Evolutionary conservation across 1,284 basidiomycete species (phyloP), one percentile per base, ranked within the genome.

Genomic region (Pascua sp.): DNA sequence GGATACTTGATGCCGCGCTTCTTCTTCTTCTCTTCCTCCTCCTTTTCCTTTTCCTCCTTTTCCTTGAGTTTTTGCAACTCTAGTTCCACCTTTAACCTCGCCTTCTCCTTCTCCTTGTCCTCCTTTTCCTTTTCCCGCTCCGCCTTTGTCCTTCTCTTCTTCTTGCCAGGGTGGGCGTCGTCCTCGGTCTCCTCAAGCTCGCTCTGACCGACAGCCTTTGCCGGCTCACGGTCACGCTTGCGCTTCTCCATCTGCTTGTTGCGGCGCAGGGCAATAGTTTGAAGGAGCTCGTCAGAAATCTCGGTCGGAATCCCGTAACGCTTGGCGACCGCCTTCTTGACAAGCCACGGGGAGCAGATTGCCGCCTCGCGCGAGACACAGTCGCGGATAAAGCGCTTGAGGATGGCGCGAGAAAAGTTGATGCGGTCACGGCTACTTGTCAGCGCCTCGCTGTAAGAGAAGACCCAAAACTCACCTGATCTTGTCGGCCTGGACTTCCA

Each of bases 311-410:
- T 86, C 8, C 87, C 87, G 75, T 91, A 96, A 53, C 86, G 85
- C 61, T 83, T 80, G 0, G 92, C 93, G 53, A 98, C 87, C 11
- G 81, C 78, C 5, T 85, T 84, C 73, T 97, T 96, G 41, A 98
- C 92, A 2, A 86, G 86, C 95, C 95, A 98, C 4, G 95, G 93
- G 0, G 91, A 90, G 39, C 90, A 92, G 42, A 95, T 87, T 16
- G 90, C 88, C 12, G 92, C 83, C 60, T 95, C 92, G 49, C 95
- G 86, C 65, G 89, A 85, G 4, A 98, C 87, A 69, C 91, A 94
- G 70, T 98, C 95, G 60, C 91, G 88, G 51, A 98, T 88, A 78
- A 95, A 98, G 42, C 93, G 89, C 63, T 93, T 90, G 37, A 98
- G 83, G 67, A 98, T 95, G 13, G 93, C 92, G 75, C 97, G 96